phyloP scores from a whole-genome alignment of 345 rosid genomes.

The Ceriops zippeliana region DNA sequence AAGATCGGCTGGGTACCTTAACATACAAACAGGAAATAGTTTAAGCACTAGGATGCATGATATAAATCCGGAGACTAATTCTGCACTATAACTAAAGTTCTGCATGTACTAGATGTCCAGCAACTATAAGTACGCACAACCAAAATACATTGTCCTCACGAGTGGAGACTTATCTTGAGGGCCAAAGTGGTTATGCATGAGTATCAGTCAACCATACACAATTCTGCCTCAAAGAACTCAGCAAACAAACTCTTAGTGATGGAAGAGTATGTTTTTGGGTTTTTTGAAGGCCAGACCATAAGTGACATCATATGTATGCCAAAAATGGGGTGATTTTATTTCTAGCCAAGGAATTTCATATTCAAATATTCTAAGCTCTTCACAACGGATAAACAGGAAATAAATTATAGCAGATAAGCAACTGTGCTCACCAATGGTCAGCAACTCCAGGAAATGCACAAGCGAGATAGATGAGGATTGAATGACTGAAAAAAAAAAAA shows the following conservation, averaged over 20 bases:
- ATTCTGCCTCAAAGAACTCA: neutral
- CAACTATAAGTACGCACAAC: neutral
- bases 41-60: neutral
- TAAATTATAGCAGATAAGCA: neutral
- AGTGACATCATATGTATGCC: too few relatives aligned
- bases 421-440: slow-evolving; percentile 65
- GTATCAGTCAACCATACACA: neutral
- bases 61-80: neutral
- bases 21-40: slow-evolving; percentile 5
- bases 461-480: slow-evolving; percentile 75
- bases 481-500: slow-evolving; percentile 51
- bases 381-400: neutral
- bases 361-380: neutral
- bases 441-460: slow-evolving; percentile 72
- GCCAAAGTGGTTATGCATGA: neutral
- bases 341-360: neutral
- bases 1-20: slow-evolving; percentile 87
- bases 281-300: neutral
- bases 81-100: neutral
- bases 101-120: neutral
- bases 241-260: neutral
- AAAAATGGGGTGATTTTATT: neutral
- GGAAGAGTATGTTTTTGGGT: neutral
- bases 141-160: neutral
- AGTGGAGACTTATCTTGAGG: too few relatives aligned